phyloP scores from a whole-genome alignment of 257 asterid species.

The Mitragyna speciosa region DNA sequence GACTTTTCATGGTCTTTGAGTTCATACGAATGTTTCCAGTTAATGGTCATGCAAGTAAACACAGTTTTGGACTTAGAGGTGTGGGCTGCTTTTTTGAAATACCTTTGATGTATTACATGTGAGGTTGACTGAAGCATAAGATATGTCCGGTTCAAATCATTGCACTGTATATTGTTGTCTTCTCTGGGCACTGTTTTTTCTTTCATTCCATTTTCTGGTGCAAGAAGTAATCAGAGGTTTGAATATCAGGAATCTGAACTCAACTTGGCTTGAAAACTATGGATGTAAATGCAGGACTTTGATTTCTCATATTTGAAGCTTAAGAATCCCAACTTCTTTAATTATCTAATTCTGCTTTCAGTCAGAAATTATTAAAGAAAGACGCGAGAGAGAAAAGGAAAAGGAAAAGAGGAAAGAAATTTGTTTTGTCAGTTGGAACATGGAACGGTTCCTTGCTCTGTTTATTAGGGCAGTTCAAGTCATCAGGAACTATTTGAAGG shows the following conservation, averaged over 20 bases:
- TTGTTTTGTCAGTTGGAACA: background rate
- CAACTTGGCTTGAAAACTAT: background rate
- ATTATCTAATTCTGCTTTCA: background rate
- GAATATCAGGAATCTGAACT: background rate
- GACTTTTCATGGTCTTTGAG: background rate
- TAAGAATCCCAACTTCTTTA: background rate
- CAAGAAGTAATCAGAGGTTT: background rate
- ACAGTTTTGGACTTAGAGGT: background rate
- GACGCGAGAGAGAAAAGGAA: too few relatives aligned
- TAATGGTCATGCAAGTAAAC: background rate
- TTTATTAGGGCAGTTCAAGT: background rate
- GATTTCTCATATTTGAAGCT: background rate
- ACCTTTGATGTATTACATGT: background rate
- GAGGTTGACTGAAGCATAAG: background rate
- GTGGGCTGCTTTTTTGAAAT: background rate
- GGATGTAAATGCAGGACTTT: background rate
- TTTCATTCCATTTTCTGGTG: background rate
- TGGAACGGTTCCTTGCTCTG: background rate
- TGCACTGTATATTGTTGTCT: background rate
- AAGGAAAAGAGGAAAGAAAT: too few relatives aligned
- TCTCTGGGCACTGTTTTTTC: background rate
- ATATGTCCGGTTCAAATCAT: background rate
- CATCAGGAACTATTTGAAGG: too few relatives aligned
- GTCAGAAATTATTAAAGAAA: background rate
- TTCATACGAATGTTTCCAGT: background rate